Base-by-base conservation (phyloP, 257 asterid genomes). In the Fraxinus anomala region DNA sequence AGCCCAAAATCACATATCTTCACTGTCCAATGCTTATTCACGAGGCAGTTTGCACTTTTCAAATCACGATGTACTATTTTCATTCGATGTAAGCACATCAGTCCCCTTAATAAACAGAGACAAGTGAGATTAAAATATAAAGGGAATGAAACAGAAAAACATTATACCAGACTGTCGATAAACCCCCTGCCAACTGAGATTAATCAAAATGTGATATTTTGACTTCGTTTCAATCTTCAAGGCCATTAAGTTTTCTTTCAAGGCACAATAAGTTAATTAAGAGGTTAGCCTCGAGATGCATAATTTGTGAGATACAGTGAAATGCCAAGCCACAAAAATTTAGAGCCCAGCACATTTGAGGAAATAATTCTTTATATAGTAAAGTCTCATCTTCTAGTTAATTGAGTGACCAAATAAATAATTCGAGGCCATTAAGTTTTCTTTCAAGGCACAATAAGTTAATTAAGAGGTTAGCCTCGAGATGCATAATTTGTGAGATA, bases 1-100 rank as follows among this genome's bases (percentile, higher is more conserved):
- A 94, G 97, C 76, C 98, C 98, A 79, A 94, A 92, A 88, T 94
- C 97, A 51, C 98, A 92, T 76, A 94, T 89, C 89, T 94, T 94
- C 56, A 94, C 93, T 2, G 88, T 89, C 97, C 94, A 94, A 39
- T 91, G 91, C 88, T 89, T 94, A 85, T 89, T 92, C 85, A 94
- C 94, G 0, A 92, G 97, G 86, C 98, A 94, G 79, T 92, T 94
- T 28, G 97, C 98, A 82, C 98, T 94, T 83, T 94, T 92, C 78
- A 94, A 87, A 88, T 94, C 98, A 61, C 97, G 96, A 51, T 94
- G 98, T 54, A 84, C 96, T 30, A 94, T 85, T 72, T 92, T 94
- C 97, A 92, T 94, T 82, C 97, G 87, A 81, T 94, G 98, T 75
- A 94, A 79, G 89, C 91, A 89, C 89, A 82, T 86, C 76, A 94